Base-by-base conservation (phyloP, 345 rosid genomes). In the Hibiscus tridactylites region DNA sequence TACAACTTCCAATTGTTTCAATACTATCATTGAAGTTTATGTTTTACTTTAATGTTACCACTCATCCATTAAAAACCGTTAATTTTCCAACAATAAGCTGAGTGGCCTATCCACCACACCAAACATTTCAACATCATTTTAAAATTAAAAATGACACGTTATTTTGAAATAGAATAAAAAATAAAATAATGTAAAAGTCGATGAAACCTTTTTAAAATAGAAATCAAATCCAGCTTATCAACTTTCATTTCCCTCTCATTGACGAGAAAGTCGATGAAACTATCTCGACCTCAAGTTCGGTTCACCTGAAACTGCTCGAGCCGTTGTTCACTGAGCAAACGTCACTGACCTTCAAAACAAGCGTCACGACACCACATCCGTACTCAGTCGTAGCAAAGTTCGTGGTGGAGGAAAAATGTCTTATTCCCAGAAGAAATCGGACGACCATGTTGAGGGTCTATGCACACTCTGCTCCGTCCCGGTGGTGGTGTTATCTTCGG, bases 361-460 rank as follows among this genome's bases (percentile, higher is more conserved):
- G 24, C 1, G 21, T 21, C 21, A 97, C 3, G 97, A 97, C 37
- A 91, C 96, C 15, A 97, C 98, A 9, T 91, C 96, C 56, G 91
- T 97, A 6, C 85, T 86, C 65, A 91, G 97, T 53, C 91, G 97
- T 3, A 82, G 78, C 17, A 94, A 94, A 74, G 98, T 94, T 21
- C 78, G 96, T 16, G 98, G 98, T 2, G 98, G 98, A n/a, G 98
- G 98, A 0, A 85, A 52, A 68, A 94, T 91, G 11, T 97, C 98
- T 12, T 94, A 88, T 77, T 71, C 84, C 2, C 98, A 94, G 76
- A 94, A 91, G 95, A 87, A 72, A 91, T 95, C 0, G 98, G 98
- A 0, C 78, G 86, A 47, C 96, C 98, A 26, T 86, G 97, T 7
- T 84, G 85, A 0, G 98, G 97, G 1, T 90, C 97, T 6, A 78